A percentile compares a stretch with the other conserved stretches of the same genome.
Conservation (phyloP, 148 eudicot species). For the Chenopodium formosanum region DNA sequence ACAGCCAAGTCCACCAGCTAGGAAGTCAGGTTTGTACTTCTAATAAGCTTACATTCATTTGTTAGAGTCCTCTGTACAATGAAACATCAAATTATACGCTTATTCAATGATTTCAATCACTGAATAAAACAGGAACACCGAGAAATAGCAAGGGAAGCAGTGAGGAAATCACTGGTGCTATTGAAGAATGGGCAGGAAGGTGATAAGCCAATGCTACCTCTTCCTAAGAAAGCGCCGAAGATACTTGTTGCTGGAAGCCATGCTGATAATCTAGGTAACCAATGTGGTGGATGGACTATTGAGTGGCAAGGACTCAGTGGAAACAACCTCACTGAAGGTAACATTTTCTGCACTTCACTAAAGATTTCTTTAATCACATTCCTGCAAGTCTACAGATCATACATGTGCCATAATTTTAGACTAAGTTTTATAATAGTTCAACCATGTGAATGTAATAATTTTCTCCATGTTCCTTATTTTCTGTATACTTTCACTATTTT, state of each 20-base stretch:
- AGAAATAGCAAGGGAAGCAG: conserved; percentile 52
- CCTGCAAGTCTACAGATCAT: neutral
- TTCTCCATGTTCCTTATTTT: neutral
- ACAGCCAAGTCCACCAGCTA: conserved; percentile 39
- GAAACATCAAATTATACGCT: neutral
- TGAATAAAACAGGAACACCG: conserved; percentile 36
- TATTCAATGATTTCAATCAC: neutral
- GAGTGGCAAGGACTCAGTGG: conserved; percentile 50
- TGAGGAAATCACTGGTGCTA: conserved; percentile 44
- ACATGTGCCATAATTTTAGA: neutral
- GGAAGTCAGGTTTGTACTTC: conserved; percentile 47
- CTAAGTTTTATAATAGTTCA: neutral
- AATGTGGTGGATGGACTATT: conserved; percentile 56
- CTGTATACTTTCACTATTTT: neutral
- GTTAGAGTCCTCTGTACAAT: neutral
- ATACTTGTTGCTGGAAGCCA: conserved; percentile 50
- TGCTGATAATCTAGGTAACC: conserved; percentile 47
- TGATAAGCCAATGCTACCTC: conserved; percentile 42
- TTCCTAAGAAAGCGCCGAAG: conserved; percentile 41
- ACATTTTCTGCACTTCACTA: neutral
- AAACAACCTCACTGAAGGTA: conserved; percentile 43
- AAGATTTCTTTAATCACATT: neutral
- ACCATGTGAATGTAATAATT: neutral
- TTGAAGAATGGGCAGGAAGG: conserved; percentile 35
- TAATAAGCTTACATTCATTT: neutral